phyloP scores from a whole-genome alignment of 2,329 filamentous ascomycete genomes.

The Beauveria asiatica region DNA sequence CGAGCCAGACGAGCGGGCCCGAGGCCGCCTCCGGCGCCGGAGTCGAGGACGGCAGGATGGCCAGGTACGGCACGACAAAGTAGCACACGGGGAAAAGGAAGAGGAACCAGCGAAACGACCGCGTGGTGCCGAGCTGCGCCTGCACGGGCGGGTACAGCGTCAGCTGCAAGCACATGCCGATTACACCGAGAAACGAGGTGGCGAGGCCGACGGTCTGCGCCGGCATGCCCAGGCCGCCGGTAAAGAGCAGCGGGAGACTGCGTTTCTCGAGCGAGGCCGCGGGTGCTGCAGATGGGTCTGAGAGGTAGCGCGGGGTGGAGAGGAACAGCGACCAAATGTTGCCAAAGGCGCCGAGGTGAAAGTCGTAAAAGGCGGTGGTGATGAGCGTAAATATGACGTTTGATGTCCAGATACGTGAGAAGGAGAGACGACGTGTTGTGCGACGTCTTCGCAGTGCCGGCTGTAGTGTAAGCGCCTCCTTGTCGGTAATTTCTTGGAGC shows the following conservation, averaged over 20 bases:
- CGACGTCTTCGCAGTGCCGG: slow-evolving; percentile 12
- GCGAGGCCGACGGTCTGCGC: slow-evolving; percentile 59
- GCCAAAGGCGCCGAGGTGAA: slow-evolving; percentile 62
- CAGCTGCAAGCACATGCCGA: slow-evolving; percentile 62
- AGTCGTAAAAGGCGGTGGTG: slow-evolving; percentile 59
- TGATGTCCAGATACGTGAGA: slow-evolving; percentile 37
- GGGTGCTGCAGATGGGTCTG: slow-evolving; percentile 22
- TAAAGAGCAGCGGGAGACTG: slow-evolving; percentile 44
- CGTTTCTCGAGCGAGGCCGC: slow-evolving; percentile 20
- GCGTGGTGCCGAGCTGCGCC: slow-evolving; percentile 54
- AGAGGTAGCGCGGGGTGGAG: slow-evolving; percentile 48
- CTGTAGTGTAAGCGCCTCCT: background rate
- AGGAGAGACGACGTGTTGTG: slow-evolving; percentile 22
- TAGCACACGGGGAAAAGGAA: slow-evolving; percentile 62
- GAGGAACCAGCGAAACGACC: slow-evolving; percentile 57
- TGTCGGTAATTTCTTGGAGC: background rate
- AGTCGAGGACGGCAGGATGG: slow-evolving; percentile 47
- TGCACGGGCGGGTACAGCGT: slow-evolving; percentile 60
- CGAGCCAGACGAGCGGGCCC: slow-evolving; percentile 48
- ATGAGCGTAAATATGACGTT: slow-evolving; percentile 47
- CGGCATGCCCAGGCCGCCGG: slow-evolving; percentile 58
- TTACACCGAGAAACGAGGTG: slow-evolving; percentile 58
- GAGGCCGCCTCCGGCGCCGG: slow-evolving; percentile 34
- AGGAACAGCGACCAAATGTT: slow-evolving; percentile 63
- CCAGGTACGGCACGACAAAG: slow-evolving; percentile 57